Percentiles rank a stretch among this genome's conserved stretches.
Evolutionary conservation across 805 yeast species (phyloP).

Genomic region (Saccharomycopsis javanensis): DNA sequence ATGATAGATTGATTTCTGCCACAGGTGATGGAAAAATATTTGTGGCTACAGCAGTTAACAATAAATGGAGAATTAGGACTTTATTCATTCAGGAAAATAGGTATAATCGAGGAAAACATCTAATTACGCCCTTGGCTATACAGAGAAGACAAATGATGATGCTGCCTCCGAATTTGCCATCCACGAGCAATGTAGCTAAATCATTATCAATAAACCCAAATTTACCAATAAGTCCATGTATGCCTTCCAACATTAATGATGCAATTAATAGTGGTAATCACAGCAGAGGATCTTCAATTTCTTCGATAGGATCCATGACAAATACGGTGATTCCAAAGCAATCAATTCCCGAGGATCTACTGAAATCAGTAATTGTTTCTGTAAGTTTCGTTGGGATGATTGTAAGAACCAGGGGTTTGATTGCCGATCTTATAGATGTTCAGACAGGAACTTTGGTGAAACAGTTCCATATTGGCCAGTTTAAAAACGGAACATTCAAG

Average conservation of each 20-base stretch:
- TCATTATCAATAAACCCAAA: neutral
- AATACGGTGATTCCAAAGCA: conserved; percentile 9
- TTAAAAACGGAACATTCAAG: conserved; percentile 47
- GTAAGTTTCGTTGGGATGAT: conserved; percentile 71
- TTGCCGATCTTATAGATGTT: conserved; percentile 64
- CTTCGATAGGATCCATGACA: conserved; percentile 13
- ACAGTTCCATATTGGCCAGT: conserved; percentile 50
- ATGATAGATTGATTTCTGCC: conserved; percentile 56
- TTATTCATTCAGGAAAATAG: conserved; percentile 37
- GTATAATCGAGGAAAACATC: conserved; percentile 35
- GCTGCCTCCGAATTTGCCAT: neutral
- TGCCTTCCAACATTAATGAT: neutral
- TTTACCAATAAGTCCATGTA: neutral
- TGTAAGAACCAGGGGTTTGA: conserved; percentile 43
- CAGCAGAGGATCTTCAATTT: conserved; percentile 11
- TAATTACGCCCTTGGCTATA: conserved; percentile 32
- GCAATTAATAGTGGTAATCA: neutral
- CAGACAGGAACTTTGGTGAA: conserved; percentile 67
- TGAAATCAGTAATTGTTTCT: conserved; percentile 34
- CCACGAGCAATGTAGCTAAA: neutral
- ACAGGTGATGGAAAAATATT: conserved; percentile 41
- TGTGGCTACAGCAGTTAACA: conserved; percentile 56
- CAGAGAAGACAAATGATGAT: conserved; percentile 22
- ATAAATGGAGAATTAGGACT: conserved; percentile 52
- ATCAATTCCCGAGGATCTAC: conserved; percentile 18